Conservation (phyloP, 495 filamentous ascomycete species). For the Bryoglossum gracile region DNA sequence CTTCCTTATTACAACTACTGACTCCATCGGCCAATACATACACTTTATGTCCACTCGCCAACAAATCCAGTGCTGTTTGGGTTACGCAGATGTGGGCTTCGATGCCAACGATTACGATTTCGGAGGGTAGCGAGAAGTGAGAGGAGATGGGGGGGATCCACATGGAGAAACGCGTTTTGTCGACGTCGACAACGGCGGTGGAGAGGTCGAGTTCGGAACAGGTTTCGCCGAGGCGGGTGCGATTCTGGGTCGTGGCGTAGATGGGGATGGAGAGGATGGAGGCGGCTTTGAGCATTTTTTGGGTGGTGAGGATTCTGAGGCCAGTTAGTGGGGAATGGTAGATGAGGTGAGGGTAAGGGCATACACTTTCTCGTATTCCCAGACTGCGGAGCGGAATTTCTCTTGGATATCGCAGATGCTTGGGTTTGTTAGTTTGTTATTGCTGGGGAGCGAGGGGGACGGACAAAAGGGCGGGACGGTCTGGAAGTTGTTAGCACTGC, state of each 20-base stretch:
- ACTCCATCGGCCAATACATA: slow-evolving; percentile 91
- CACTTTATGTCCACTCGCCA: slow-evolving; percentile 67
- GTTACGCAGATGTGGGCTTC: slow-evolving; percentile 93
- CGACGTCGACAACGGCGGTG: slow-evolving; percentile 26
- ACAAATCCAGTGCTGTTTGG: slow-evolving; percentile 80
- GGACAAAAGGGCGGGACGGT: slow-evolving; percentile 22
- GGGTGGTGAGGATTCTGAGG: slow-evolving; percentile 41
- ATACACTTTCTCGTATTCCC: slow-evolving; percentile 75
- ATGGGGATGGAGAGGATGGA: slow-evolving; percentile 66
- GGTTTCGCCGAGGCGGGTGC: slow-evolving; percentile 65
- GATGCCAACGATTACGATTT: slow-evolving; percentile 72
- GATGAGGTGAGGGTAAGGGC: slow-evolving; percentile 20
- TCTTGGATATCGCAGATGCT: slow-evolving; percentile 97
- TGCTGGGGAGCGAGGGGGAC: background rate
- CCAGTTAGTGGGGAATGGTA: slow-evolving; percentile 5
- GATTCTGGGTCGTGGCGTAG: slow-evolving; percentile 78
- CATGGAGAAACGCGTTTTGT: slow-evolving; percentile 90
- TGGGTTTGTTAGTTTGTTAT: slow-evolving; percentile 3
- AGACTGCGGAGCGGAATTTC: slow-evolving; percentile 75
- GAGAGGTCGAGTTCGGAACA: slow-evolving; percentile 51
- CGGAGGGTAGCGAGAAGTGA: slow-evolving; percentile 28
- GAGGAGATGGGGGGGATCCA: slow-evolving; percentile 41
- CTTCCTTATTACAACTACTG: slow-evolving; percentile 73
- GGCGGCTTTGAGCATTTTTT: slow-evolving; percentile 47
- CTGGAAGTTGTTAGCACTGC: slow-evolving; percentile 11